Evolutionary conservation across 495 filamentous ascomycete species (phyloP), one percentile per base, ranked within the genome.

Genomic region (Coniosporium apollinis): DNA sequence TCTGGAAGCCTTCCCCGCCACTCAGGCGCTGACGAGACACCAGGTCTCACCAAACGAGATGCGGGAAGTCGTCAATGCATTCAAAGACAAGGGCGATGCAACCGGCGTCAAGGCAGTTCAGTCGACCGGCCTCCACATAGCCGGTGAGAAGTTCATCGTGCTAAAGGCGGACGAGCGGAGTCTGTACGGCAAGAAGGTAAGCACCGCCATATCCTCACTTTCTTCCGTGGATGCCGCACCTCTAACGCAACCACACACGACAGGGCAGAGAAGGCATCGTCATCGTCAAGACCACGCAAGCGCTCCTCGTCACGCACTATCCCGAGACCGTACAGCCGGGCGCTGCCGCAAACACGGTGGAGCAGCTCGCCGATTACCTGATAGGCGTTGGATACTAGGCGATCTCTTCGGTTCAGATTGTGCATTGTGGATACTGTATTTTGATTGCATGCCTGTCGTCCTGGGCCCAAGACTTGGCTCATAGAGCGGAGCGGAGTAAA

Each of bases 241-340:
- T 26, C 7, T 26, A 26, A 8, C 7, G 8, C 13, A 13, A 26
- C 24, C 24, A 26, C 13, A 13, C n/a, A n/a, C n/a, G 24, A 17
- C 43, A 96, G 85, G 83, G 79, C 46, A 82, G 76, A 60, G 72
- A 73, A 46, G 89, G 89, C 39, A 57, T 89, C 46, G 59, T 76
- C 49, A 67, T 83, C 46, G 73, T 76, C 54, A 86, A 84, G 65
- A 86, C 86, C 44, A 72, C 59, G 34, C 78, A 86, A 59, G 79
- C 82, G 48, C 69, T 94, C 52, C 72, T 97, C 50, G 59, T 97
- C 55, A 77, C 69, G 46, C 82, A 93, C 64, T 78, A 93, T 66
- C 65, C 65, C 48, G 84, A 91, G 53, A 54, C 44, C 25, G 58
- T 69, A 28, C 64, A 74, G 48, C 76, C 76, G 18, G 76, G 76